A percentile compares a stretch with the other conserved stretches of the same genome.
phyloP scores from a whole-genome alignment of 768 basidiomycete species.

The Lepiota subincarnata region DNA sequence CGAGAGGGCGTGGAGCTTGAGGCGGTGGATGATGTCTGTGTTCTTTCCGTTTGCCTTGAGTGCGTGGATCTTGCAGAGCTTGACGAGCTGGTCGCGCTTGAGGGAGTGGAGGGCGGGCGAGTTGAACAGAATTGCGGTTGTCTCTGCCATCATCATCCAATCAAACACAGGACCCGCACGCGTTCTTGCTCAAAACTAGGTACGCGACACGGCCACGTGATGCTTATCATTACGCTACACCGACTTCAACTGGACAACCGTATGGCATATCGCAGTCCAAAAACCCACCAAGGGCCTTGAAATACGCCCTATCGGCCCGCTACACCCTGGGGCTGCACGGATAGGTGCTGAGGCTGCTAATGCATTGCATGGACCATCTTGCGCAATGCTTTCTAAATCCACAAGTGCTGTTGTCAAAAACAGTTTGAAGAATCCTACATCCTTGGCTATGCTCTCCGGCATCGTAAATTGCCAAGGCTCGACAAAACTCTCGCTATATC shows the following conservation, averaged over 20 bases:
- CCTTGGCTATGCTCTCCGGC: slow-evolving; percentile 24
- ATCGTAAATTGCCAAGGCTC: slow-evolving; percentile 29
- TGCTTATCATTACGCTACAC: no score
- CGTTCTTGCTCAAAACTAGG: no score
- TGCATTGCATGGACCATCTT: slow-evolving; percentile 11
- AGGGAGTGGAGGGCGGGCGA: slow-evolving; percentile 80
- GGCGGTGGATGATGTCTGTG: slow-evolving; percentile 61
- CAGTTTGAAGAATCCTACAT: slow-evolving; percentile 41
- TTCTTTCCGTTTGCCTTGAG: slow-evolving; percentile 83
- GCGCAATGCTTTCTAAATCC: slow-evolving; percentile 30
- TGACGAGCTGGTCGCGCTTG: slow-evolving; percentile 80
- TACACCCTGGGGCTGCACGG: no score
- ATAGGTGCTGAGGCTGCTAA: no score
- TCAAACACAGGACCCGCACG: no score
- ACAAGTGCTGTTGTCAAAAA: slow-evolving; percentile 34
- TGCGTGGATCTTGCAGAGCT: slow-evolving; percentile 79
- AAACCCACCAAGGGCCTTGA: neutral
- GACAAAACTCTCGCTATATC: slow-evolving; percentile 34
- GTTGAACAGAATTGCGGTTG: slow-evolving; percentile 79
- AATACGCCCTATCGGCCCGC: no score
- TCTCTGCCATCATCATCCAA: slow-evolving; percentile 53
- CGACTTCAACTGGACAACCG: neutral
- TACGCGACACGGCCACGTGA: neutral
- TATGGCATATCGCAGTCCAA: neutral
- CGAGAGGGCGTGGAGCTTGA: slow-evolving; percentile 64